Percentiles rank a stretch among this genome's conserved stretches.
Evolutionary conservation across 805 yeast species (phyloP).

Genomic region (Cyberlindnera xylosilytica): DNA sequence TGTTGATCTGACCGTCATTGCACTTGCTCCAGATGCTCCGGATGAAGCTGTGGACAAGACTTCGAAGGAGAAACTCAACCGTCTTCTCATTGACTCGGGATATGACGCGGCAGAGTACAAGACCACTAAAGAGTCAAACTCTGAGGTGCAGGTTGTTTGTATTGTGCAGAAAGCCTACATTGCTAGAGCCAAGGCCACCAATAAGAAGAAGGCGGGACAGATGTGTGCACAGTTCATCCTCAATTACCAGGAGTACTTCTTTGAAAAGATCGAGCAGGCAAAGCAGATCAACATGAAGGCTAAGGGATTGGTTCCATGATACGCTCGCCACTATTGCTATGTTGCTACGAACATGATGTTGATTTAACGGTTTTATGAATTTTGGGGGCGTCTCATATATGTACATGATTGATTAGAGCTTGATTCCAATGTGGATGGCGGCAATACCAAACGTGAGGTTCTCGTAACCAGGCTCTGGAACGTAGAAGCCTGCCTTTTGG

Average conservation of each 20-base stretch:
- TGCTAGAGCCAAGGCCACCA: slow-evolving; percentile 18
- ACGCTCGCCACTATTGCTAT: too few species aligned
- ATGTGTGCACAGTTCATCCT: slow-evolving; percentile 19
- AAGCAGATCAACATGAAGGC: background rate
- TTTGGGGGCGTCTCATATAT: too few species aligned
- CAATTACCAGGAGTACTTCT: slow-evolving; percentile 12
- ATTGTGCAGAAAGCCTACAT: slow-evolving; percentile 12
- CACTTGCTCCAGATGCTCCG: background rate
- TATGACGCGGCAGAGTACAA: slow-evolving; percentile 18
- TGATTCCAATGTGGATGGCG: slow-evolving; percentile 93
- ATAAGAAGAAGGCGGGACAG: slow-evolving; percentile 24
- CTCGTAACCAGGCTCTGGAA: slow-evolving; percentile 90
- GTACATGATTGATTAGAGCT: slow-evolving; percentile 45
- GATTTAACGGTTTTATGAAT: too few species aligned
- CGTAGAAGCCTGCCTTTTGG: slow-evolving; percentile 89
- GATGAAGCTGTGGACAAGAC: too few species aligned
- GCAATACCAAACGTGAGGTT: slow-evolving; percentile 93
- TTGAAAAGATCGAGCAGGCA: background rate
- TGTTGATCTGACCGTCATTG: background rate
- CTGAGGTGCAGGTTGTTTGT: slow-evolving; percentile 22
- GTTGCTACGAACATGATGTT: too few species aligned
- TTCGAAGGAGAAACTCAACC: slow-evolving; percentile 18
- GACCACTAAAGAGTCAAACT: slow-evolving; percentile 16
- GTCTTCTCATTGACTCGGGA: slow-evolving; percentile 9
- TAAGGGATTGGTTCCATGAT: background rate